phyloP scores from a whole-genome alignment of 2,329 filamentous ascomycete species.

The Chaetomiaceae sp. region DNA sequence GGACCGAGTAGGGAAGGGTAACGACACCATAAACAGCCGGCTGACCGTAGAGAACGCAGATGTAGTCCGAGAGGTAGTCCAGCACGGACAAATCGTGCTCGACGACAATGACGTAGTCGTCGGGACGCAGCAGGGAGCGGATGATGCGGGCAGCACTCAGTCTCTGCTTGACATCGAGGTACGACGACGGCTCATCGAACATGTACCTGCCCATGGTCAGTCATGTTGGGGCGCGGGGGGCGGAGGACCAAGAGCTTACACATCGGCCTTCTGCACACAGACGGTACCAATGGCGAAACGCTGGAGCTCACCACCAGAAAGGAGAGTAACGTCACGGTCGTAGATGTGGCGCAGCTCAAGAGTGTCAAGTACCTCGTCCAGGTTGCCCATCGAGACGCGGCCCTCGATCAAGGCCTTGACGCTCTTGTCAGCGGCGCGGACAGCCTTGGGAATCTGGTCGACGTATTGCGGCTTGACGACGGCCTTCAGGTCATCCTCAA shows the following conservation, averaged over 20 bases:
- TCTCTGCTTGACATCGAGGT: constrained; percentile 99
- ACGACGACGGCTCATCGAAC: constrained; percentile 99
- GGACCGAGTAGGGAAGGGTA: constrained; percentile 88
- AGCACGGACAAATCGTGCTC: constrained; percentile 99
- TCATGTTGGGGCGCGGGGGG: neutral
- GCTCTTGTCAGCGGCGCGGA: constrained; percentile 74
- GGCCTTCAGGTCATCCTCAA: constrained; percentile 95
- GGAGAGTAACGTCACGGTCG: constrained; percentile 81
- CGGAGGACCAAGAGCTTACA: constrained; percentile 45
- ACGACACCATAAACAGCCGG: constrained; percentile 97
- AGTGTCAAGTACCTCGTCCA: constrained; percentile 74
- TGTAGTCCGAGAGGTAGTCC: constrained; percentile 97
- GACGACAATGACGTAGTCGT: constrained; percentile 97
- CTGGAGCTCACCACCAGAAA: constrained; percentile 97
- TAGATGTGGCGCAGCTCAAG: constrained; percentile 80
- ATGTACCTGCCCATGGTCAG: constrained; percentile 62
- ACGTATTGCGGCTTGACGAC: constrained; percentile 99
- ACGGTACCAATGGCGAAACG: constrained; percentile 96
- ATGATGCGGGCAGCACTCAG: constrained; percentile 88
- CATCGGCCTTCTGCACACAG: constrained; percentile 92
- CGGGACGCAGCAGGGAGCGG: constrained; percentile 77
- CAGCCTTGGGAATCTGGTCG: constrained; percentile 91
- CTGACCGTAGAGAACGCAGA: constrained; percentile 93
- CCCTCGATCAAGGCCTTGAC: constrained; percentile 76
- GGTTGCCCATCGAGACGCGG: constrained; percentile 71